phyloP scores from a whole-genome alignment of 192 early-diverging fungal genomes.

The Rhizoclosmatium globosum region DNA sequence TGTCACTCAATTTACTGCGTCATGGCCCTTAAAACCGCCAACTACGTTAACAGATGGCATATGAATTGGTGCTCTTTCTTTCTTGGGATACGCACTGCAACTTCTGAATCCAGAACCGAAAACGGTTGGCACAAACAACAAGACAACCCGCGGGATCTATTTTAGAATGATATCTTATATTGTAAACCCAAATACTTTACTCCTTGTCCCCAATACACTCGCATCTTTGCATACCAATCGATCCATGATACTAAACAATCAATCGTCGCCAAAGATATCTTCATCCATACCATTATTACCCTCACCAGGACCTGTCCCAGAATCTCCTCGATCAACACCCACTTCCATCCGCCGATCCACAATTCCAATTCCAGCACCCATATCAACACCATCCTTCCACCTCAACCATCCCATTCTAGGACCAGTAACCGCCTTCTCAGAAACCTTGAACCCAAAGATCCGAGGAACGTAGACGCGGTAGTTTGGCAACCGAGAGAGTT shows the following conservation, averaged over 20 bases:
- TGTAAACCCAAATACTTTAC: no score
- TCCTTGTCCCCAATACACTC: not conserved
- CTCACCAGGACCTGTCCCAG: not conserved
- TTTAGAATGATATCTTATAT: no score
- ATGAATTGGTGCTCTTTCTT: no score
- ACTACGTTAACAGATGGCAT: no score
- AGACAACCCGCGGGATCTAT: no score
- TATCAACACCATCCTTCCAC: conserved; percentile 54
- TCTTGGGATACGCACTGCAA: no score
- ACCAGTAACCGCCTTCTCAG: conserved; percentile 74
- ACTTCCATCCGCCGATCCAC: conserved; percentile 31
- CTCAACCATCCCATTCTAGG: conserved; percentile 95
- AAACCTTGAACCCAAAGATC: conserved; percentile 95
- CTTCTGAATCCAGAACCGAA: no score
- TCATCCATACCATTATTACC: conserved; percentile 28
- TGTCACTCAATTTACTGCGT: no score
- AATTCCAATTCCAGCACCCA: conserved; percentile 11
- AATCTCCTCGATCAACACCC: not conserved
- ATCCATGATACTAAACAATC: not conserved
- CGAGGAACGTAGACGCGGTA: conserved; percentile 78
- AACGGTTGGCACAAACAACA: no score
- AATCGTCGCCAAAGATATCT: conserved; percentile 39
- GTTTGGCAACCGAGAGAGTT: conserved; percentile 29
- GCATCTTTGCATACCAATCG: not conserved
- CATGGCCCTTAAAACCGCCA: no score